phyloP scores from a whole-genome alignment of 2,329 filamentous ascomycete species.

The Boeremia lycopersici region DNA sequence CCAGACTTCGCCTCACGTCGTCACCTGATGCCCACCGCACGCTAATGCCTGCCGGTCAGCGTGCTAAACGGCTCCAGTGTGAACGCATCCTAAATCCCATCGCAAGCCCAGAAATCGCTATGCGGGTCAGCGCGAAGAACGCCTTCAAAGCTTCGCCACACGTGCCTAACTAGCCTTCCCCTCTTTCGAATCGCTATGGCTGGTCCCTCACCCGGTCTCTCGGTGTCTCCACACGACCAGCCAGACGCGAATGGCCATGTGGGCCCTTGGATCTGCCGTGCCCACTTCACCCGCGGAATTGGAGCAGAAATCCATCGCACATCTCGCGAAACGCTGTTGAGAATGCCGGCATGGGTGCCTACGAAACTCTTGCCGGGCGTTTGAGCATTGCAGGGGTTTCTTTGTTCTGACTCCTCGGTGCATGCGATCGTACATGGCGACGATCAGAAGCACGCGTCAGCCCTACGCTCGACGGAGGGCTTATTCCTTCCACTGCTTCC shows the following conservation, averaged over 20 bases:
- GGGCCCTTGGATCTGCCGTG: slow-evolving; percentile 11
- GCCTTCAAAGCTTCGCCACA: slow-evolving; percentile 37
- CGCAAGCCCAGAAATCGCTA: slow-evolving; percentile 25
- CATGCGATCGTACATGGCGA: slow-evolving; percentile 5
- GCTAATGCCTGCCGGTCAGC: slow-evolving; percentile 34
- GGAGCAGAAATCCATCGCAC: slow-evolving; percentile 1
- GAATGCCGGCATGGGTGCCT: neutral
- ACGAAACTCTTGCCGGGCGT: neutral
- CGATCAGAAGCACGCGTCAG: slow-evolving; percentile 11
- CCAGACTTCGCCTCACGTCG: slow-evolving; percentile 24
- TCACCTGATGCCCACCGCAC: slow-evolving; percentile 29
- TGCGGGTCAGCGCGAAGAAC: slow-evolving; percentile 24
- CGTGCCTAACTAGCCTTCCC: slow-evolving; percentile 20
- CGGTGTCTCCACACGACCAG: slow-evolving; percentile 1
- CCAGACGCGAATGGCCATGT: slow-evolving; percentile 4
- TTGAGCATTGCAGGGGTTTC: slow-evolving; percentile 5
- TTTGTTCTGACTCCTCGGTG: slow-evolving; percentile 13
- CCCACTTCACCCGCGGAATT: slow-evolving; percentile 1
- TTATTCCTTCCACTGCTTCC: neutral
- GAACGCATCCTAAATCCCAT: slow-evolving; percentile 22
- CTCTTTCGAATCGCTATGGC: neutral
- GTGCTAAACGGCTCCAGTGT: slow-evolving; percentile 24
- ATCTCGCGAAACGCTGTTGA: slow-evolving; percentile 7
- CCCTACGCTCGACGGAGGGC: slow-evolving; percentile 11
- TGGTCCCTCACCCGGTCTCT: slow-evolving; percentile 8